Evolutionary conservation across 2,329 filamentous ascomycete genomes (phyloP).

Genomic region (Claviceps lovelessii): DNA sequence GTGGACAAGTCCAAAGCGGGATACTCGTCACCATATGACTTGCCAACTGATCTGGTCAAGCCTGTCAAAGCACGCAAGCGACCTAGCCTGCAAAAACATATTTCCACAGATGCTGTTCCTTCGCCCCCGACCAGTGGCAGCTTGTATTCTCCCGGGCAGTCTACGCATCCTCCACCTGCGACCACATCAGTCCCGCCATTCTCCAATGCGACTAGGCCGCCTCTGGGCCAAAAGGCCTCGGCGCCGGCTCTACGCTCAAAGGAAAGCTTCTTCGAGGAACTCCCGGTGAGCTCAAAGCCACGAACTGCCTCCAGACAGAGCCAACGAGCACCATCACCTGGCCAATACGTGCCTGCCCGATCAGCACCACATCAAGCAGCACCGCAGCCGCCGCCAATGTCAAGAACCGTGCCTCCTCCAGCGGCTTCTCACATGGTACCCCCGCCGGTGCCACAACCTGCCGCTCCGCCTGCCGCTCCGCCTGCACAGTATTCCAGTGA

Average conservation of each 20-base stretch:
- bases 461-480: neutral
- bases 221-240: slow-evolving; percentile 22
- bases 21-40: slow-evolving; percentile 87
- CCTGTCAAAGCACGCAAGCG: slow-evolving; percentile 53
- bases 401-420: slow-evolving; percentile 14
- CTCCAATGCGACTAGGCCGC: slow-evolving; percentile 7
- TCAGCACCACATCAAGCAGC: neutral
- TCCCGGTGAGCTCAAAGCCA: slow-evolving; percentile 49
- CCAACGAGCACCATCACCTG: slow-evolving; percentile 28
- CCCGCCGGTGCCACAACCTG: slow-evolving; percentile 9
- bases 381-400: slow-evolving; percentile 16
- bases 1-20: slow-evolving; percentile 80
- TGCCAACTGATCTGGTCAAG: slow-evolving; percentile 65
- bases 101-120: slow-evolving; percentile 28
- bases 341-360: slow-evolving; percentile 5
- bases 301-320: slow-evolving; percentile 45
- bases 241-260: slow-evolving; percentile 25
- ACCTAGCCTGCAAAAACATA: slow-evolving; percentile 38
- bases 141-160: slow-evolving; percentile 24
- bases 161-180: slow-evolving; percentile 12
- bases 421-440: slow-evolving; percentile 8
- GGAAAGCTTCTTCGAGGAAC: slow-evolving; percentile 62
- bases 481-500: slow-evolving; percentile 8
- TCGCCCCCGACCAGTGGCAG: slow-evolving; percentile 50
- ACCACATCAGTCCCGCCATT: slow-evolving; percentile 4